Conservation (phyloP, 768 basidiomycete genomes). For the Albatrellus ellisii region DNA sequence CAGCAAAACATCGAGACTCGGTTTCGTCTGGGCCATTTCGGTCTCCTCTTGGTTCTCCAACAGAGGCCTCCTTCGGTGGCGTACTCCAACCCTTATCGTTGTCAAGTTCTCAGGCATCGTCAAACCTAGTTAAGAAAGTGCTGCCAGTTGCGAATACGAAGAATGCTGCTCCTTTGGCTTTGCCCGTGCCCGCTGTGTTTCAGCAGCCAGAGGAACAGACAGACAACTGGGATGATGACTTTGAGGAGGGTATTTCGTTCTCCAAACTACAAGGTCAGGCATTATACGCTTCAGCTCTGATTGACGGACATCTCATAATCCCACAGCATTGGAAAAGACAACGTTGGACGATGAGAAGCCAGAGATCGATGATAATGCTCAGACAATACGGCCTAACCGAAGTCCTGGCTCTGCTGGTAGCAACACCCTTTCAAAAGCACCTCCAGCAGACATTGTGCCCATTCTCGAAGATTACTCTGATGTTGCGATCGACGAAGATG, state of each 20-base stretch:
- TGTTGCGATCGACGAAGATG: conserved; percentile 64
- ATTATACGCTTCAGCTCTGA: neutral
- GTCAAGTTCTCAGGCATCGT: conserved; percentile 5
- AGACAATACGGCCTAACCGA: conserved; percentile 72
- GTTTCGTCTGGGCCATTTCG: conserved; percentile 25
- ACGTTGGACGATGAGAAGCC: conserved; percentile 40
- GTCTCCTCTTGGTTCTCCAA: conserved; percentile 25
- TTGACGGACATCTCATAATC: neutral
- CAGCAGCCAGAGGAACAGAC: conserved; percentile 76
- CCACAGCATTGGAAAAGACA: conserved; percentile 49
- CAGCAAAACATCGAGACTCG: conserved; percentile 19
- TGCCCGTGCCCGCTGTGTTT: conserved; percentile 52
- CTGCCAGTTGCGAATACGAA: conserved; percentile 8
- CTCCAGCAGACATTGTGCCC: conserved; percentile 45
- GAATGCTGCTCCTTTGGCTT: conserved; percentile 14
- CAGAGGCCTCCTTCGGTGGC: conserved; percentile 6
- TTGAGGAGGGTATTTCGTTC: conserved; percentile 85
- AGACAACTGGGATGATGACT: conserved; percentile 98
- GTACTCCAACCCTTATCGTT: conserved; percentile 7
- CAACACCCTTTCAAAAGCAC: conserved; percentile 40
- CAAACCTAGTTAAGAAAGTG: conserved; percentile 10
- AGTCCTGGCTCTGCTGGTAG: conserved; percentile 32
- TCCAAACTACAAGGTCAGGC: conserved; percentile 63
- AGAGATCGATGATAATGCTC: conserved; percentile 44
- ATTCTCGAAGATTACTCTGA: conserved; percentile 92